These are phyloP conservation scores for Candida patagonica DNA, from an alignment of 805 yeast genomes.

Conservation along the genomic window DNA sequence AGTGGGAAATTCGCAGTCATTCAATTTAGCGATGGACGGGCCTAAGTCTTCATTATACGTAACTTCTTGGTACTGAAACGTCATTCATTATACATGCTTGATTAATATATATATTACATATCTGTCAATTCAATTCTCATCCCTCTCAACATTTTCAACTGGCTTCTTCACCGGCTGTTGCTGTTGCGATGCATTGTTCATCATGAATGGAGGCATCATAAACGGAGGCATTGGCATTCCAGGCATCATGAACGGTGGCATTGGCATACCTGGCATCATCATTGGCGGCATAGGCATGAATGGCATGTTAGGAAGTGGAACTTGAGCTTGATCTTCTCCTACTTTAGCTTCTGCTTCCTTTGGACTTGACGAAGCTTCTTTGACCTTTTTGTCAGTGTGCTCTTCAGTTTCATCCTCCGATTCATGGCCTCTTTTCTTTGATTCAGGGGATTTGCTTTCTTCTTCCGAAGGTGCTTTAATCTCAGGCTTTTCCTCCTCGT, in stretches of 20 bases:
- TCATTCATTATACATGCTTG: no score
- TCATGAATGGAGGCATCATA: slow-evolving; percentile 6
- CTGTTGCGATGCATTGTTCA: slow-evolving; percentile 1
- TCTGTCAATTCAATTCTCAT: no score
- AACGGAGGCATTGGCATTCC: slow-evolving; percentile 4
- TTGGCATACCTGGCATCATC: slow-evolving; percentile 16
- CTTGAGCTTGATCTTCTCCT: slow-evolving; percentile 4
- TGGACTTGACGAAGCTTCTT: no score
- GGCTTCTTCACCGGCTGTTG: no score
- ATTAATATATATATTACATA: no score
- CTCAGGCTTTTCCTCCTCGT: slow-evolving; percentile 1
- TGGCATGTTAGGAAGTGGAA: slow-evolving; percentile 21
- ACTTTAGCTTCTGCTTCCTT: slow-evolving; percentile 5
- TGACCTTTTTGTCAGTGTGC: background rate
- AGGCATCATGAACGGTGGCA: slow-evolving; percentile 3
- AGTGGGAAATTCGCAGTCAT: slow-evolving; percentile 94
- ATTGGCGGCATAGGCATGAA: slow-evolving; percentile 30
- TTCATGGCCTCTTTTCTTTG: slow-evolving; percentile 7
- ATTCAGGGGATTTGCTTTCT: background rate
- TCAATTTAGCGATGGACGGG: slow-evolving; percentile 40
- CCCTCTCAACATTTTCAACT: no score
- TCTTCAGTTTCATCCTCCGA: slow-evolving; percentile 1
- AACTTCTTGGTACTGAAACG: no score
- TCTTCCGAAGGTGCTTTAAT: background rate
- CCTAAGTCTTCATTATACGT: slow-evolving; percentile 2